Percentiles rank a stretch among this genome's conserved stretches.
These are phyloP conservation scores for Lactarius trivialis DNA, from an alignment of 768 basidiomycete genomes.

Conservation along the genomic window DNA sequence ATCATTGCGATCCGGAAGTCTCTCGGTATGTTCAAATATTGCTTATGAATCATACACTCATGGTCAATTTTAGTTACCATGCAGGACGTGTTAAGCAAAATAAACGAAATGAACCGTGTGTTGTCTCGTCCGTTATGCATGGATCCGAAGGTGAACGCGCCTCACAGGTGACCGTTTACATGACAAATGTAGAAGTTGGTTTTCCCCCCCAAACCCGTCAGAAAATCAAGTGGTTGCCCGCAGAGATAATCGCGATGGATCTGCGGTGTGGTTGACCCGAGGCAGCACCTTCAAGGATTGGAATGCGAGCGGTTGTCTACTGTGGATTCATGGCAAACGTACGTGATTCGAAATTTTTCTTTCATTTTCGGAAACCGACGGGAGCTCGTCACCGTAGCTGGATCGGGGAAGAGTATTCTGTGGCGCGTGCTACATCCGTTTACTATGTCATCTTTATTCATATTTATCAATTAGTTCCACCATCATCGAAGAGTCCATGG, in stretches of 20 bases:
- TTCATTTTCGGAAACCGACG: neutral
- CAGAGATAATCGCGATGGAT: neutral
- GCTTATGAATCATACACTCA: no score
- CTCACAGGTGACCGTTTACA: neutral
- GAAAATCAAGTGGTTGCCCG: neutral
- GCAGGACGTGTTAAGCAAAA: neutral
- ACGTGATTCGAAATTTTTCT: neutral
- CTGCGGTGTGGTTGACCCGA: neutral
- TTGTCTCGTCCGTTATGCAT: neutral
- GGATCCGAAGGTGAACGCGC: neutral
- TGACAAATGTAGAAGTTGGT: neutral
- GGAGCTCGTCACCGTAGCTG: neutral
- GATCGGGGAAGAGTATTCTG: neutral
- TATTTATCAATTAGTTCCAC: neutral
- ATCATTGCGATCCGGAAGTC: neutral
- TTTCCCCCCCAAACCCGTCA: slow-evolving; percentile 6
- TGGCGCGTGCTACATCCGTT: neutral
- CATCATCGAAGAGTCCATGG: neutral
- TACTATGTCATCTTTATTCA: neutral
- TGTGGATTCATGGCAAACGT: neutral
- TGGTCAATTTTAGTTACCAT: neutral
- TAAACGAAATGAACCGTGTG: neutral
- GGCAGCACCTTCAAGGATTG: neutral
- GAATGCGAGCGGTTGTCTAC: neutral
- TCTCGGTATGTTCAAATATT: neutral